A percentile compares a stretch with the other conserved stretches of the same genome.
Conservation (phyloP, 1,139 yeast species). For the Pichia sp. region DNA sequence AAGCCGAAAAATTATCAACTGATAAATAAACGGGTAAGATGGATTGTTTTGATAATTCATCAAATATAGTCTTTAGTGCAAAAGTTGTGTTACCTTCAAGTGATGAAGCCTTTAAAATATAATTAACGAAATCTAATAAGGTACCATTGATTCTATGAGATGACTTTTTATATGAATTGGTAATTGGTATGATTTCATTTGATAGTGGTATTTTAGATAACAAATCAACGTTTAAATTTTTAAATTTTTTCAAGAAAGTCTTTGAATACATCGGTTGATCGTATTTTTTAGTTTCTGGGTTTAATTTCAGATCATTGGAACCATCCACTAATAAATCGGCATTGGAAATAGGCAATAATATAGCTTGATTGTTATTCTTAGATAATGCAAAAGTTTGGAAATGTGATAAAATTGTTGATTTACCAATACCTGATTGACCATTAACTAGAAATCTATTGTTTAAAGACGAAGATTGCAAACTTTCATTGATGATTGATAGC, state of each 20-base stretch:
- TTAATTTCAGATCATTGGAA: constrained; percentile 57
- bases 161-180: constrained; percentile 8
- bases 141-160: constrained; percentile 24
- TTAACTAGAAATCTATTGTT: constrained; percentile 50
- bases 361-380: constrained; percentile 26
- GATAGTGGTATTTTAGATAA: constrained; percentile 47
- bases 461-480: constrained; percentile 28
- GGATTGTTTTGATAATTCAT: constrained; percentile 43
- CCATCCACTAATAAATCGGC: constrained; percentile 65
- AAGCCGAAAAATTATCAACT: constrained; percentile 68
- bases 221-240: constrained; percentile 47
- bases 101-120: constrained; percentile 11
- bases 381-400: constrained; percentile 49
- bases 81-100: constrained; percentile 19
- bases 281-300: constrained; percentile 43
- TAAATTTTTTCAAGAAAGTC: constrained; percentile 51
- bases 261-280: constrained; percentile 79
- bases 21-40: constrained; percentile 58
- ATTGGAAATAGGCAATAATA: constrained; percentile 61
- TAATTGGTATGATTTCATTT: constrained; percentile 29
- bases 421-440: constrained; percentile 79
- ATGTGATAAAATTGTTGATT: constrained; percentile 68
- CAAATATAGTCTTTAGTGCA: constrained; percentile 47
- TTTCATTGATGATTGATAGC: constrained; percentile 26
- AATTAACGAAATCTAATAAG: constrained; percentile 36